Evolutionary conservation across 2,329 filamentous ascomycete genomes (phyloP).

Genomic region (Sphaerulina musiva): DNA sequence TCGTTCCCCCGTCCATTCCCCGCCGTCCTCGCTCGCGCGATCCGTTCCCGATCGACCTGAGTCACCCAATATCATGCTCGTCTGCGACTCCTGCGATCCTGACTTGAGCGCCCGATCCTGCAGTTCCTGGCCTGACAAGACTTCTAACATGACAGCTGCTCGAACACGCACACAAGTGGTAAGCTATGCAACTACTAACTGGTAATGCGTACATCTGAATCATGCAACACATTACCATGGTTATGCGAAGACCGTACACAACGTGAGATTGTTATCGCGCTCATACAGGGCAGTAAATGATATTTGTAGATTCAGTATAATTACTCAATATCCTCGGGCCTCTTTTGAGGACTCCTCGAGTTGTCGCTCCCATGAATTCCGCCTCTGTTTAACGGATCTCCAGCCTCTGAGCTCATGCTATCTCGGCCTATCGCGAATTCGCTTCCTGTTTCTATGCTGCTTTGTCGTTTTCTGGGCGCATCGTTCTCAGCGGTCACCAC

Average conservation of each 20-base stretch:
- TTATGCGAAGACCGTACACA: neutral
- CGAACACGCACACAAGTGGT: neutral
- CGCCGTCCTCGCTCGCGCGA: constrained; percentile 5
- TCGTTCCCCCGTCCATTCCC: constrained; percentile 4
- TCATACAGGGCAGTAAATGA: neutral
- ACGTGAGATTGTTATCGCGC: neutral
- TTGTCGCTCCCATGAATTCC: constrained; percentile 1
- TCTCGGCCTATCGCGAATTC: constrained; percentile 18
- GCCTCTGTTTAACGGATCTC: constrained; percentile 18
- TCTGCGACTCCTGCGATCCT: constrained; percentile 8
- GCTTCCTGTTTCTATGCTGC: constrained; percentile 11
- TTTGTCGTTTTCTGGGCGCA: constrained; percentile 2
- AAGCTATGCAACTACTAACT: neutral
- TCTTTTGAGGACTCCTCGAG: constrained; percentile 38
- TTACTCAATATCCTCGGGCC: constrained; percentile 42
- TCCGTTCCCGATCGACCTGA: constrained; percentile 14
- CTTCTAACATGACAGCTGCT: neutral
- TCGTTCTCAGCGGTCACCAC: constrained; percentile 35
- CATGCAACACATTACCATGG: neutral
- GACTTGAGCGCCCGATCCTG: neutral
- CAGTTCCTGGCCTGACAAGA: neutral
- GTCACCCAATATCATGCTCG: constrained; percentile 11
- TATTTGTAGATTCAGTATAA: neutral
- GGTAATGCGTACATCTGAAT: neutral
- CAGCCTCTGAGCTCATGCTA: constrained; percentile 28